Evolutionary conservation across 2,329 filamentous ascomycete species (phyloP).

Genomic region (Diplodia mutila): DNA sequence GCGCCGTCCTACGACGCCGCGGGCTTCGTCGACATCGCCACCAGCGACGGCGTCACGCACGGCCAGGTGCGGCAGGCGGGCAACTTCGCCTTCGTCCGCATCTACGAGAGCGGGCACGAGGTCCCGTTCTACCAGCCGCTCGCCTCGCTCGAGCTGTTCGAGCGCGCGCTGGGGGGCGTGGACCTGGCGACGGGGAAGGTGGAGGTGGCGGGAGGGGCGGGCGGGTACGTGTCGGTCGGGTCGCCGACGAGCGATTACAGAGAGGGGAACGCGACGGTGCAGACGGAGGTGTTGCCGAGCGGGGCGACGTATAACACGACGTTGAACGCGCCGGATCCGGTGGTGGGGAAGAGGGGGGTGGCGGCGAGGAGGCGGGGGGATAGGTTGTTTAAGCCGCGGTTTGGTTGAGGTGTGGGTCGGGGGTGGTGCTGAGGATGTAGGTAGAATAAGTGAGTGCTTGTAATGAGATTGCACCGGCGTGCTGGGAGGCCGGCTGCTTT

Average conservation of each 20-base stretch:
- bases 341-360: not conserved
- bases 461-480: no score
- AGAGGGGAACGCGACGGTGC: conserved; percentile 52
- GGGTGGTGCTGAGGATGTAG: no score
- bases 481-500: no score
- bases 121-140: conserved; percentile 61
- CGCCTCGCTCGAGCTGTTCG: conserved; percentile 54
- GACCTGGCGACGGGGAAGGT: conserved; percentile 56
- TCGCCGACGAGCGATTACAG: conserved; percentile 43
- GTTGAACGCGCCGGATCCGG: conserved; percentile 47
- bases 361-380: not conserved
- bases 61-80: conserved; percentile 58
- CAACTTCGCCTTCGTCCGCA: conserved; percentile 55
- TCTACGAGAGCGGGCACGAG: conserved; percentile 56
- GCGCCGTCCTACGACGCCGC: conserved; percentile 46
- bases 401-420: not conserved
- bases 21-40: conserved; percentile 53
- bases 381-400: conserved; percentile 22
- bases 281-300: conserved; percentile 46
- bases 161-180: conserved; percentile 51
- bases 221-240: conserved; percentile 44
- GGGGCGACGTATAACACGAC: conserved; percentile 56
- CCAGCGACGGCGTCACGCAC: conserved; percentile 52
- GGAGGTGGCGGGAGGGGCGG: conserved; percentile 29
- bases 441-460: no score